Evolutionary conservation across 1,284 basidiomycete species (phyloP).

Genomic region (Gastroboletus turbinatus): DNA sequence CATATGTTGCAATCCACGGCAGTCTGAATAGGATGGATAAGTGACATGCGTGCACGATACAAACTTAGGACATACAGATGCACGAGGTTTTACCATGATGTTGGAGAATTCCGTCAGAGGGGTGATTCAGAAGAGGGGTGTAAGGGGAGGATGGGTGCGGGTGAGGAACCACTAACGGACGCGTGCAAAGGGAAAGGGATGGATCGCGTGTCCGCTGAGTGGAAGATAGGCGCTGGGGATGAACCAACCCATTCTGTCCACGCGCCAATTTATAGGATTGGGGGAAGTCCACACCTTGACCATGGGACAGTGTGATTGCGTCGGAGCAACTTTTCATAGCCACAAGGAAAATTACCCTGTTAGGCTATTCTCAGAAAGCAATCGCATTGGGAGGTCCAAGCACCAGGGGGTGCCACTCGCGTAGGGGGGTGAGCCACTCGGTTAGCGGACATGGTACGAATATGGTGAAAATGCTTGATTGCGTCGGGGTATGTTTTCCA

Average conservation of each 20-base stretch:
- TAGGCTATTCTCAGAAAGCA: constrained; percentile 16
- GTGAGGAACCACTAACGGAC: not conserved
- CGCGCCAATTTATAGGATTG: constrained; percentile 20
- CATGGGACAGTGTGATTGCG: constrained; percentile 24
- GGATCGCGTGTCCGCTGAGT: not conserved
- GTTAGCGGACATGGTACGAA: constrained; percentile 13
- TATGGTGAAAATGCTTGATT: constrained; percentile 23
- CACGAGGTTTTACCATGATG: constrained; percentile 10
- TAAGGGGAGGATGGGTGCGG: not conserved
- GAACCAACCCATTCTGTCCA: not conserved
- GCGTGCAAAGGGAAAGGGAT: not conserved
- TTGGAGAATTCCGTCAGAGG: not conserved
- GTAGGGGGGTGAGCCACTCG: constrained; percentile 25
- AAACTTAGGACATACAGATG: constrained; percentile 9
- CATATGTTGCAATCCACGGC: constrained; percentile 12
- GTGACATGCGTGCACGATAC: not conserved
- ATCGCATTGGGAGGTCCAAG: constrained; percentile 20
- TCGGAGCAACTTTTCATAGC: constrained; percentile 20
- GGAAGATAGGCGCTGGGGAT: not conserved
- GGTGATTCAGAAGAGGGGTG: not conserved
- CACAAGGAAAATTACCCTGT: constrained; percentile 23
- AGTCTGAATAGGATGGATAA: constrained; percentile 14
- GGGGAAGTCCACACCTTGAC: constrained; percentile 7
- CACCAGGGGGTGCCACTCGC: constrained; percentile 20
- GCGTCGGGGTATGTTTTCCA: constrained; percentile 19